A percentile compares a stretch with the other conserved stretches of the same genome.
Evolutionary conservation across 192 early-diverging fungal genomes (phyloP).

Genomic region (Coemansia umbellata): DNA sequence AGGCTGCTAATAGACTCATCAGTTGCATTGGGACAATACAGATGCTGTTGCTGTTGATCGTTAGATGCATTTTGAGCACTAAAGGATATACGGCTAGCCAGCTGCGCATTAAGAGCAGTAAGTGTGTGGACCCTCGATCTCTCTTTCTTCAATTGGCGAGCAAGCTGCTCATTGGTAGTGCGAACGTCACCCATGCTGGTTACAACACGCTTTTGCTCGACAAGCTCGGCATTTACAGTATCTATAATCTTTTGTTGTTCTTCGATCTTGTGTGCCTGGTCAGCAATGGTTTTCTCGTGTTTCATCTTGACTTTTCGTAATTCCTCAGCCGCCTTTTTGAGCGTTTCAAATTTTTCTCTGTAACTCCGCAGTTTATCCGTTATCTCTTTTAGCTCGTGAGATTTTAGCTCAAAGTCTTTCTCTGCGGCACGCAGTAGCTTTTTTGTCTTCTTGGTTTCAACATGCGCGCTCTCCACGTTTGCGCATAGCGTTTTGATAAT

Average conservation of each 20-base stretch:
- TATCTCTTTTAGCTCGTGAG: background rate
- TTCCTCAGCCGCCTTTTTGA: slow-evolving; percentile 14
- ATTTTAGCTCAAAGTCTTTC: background rate
- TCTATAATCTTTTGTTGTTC: background rate
- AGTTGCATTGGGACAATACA: too few species aligned
- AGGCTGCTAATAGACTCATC: too few species aligned
- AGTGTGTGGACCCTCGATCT: slow-evolving; percentile 17
- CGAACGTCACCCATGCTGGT: slow-evolving; percentile 37
- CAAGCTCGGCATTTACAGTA: slow-evolving; percentile 11
- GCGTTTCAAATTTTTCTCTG: background rate
- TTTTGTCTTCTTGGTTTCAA: slow-evolving; percentile 14
- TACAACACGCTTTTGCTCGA: slow-evolving; percentile 37
- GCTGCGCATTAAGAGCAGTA: slow-evolving; percentile 2
- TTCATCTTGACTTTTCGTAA: slow-evolving; percentile 3
- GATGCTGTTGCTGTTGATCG: background rate
- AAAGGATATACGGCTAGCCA: slow-evolving; percentile 19
- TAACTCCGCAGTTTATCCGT: background rate
- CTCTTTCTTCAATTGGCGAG: slow-evolving; percentile 34
- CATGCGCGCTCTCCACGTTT: slow-evolving; percentile 23
- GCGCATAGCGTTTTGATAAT: slow-evolving; percentile 37
- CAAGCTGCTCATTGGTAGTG: slow-evolving; percentile 32
- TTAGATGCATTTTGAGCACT: background rate
- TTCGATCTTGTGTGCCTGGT: slow-evolving; percentile 26
- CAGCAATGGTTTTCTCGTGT: slow-evolving; percentile 21
- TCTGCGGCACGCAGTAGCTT: background rate